Percentiles rank a stretch among this genome's conserved stretches.
These are phyloP conservation scores for Diplodia intermedia DNA, from an alignment of 2,329 filamentous ascomycete species.

Conservation along the genomic window DNA sequence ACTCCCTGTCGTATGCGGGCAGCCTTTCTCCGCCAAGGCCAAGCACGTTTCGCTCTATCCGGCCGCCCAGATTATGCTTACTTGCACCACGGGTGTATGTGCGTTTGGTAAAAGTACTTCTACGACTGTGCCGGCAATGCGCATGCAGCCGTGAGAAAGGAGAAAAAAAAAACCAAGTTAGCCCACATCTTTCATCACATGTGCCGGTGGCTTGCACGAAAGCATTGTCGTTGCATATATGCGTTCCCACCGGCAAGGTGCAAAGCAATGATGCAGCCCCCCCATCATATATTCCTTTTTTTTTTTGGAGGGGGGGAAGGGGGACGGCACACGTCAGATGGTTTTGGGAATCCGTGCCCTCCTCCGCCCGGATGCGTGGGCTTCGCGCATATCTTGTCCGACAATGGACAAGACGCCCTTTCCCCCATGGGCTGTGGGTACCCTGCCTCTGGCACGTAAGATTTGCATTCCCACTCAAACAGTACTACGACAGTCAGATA, in stretches of 20 bases:
- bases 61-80: slow-evolving; percentile 18
- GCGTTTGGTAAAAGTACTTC: background rate
- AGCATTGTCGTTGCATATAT: background rate
- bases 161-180: background rate
- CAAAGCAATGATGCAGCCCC: background rate
- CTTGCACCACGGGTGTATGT: slow-evolving; percentile 1
- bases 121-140: background rate
- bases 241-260: background rate
- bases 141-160: background rate
- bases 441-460: background rate
- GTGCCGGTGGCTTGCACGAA: background rate
- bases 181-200: slow-evolving; percentile 7
- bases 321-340: background rate
- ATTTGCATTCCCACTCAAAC: background rate
- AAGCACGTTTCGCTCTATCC: background rate
- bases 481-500: background rate
- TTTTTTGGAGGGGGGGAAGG: background rate
- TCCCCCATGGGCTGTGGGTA: background rate
- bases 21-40: background rate
- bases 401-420: background rate
- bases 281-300: background rate
- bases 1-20: background rate
- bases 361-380: background rate
- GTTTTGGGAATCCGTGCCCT: background rate
- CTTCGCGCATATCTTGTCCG: background rate